These are phyloP conservation scores for Volvox africanus DNA, from an alignment of 139 green algal species.

Conservation along the genomic window DNA sequence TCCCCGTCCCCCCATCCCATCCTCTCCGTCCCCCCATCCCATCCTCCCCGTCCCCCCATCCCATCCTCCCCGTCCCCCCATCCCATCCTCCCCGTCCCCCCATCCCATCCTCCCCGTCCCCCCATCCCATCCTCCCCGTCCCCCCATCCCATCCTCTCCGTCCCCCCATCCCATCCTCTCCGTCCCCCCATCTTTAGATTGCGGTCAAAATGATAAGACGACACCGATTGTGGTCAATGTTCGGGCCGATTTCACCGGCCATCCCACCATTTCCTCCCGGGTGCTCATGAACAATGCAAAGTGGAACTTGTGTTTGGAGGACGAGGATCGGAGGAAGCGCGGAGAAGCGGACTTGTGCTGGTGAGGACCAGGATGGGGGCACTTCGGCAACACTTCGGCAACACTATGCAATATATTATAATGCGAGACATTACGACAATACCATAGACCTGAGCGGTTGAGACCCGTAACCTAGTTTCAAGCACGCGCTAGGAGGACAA, in stretches of 20 bases:
- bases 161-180: not conserved
- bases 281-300: slow-evolving; percentile 73
- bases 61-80: too few relatives aligned
- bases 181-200: slow-evolving; percentile 64
- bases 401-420: too few relatives aligned
- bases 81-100: not conserved
- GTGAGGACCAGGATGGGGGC: slow-evolving; percentile 47
- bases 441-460: too few relatives aligned
- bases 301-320: slow-evolving; percentile 82
- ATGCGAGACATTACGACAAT: too few relatives aligned
- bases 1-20: not conserved
- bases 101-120: not conserved
- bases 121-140: too few relatives aligned
- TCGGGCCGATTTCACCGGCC: slow-evolving; percentile 65
- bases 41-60: not conserved
- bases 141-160: not conserved
- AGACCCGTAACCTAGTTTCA: too few relatives aligned
- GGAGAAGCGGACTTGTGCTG: slow-evolving; percentile 79
- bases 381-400: too few relatives aligned
- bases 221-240: slow-evolving; percentile 69
- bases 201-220: slow-evolving; percentile 72
- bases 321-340: slow-evolving; percentile 53
- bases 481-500: too few relatives aligned
- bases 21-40: too few relatives aligned
- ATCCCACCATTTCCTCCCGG: slow-evolving; percentile 64